Conservation (phyloP, 805 yeast species). For the Nakazawaea laoshanensis region DNA sequence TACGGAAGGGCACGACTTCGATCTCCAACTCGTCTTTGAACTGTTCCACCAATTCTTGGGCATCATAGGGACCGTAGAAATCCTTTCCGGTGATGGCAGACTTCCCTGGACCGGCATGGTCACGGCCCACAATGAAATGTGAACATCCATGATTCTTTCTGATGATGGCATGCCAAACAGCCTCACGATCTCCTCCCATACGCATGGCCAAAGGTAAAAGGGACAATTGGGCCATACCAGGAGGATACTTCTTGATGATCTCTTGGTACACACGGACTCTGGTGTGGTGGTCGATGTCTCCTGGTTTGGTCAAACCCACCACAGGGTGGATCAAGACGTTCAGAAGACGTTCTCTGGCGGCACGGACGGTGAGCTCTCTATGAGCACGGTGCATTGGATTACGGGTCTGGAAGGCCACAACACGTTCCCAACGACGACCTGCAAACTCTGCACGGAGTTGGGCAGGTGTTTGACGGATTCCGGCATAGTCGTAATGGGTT, state of each 20-base stretch:
- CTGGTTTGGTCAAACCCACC: constrained; percentile 94
- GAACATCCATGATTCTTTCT: constrained; percentile 96
- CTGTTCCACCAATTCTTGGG: constrained; percentile 78
- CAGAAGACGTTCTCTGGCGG: constrained; percentile 88
- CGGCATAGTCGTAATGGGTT: constrained; percentile 84
- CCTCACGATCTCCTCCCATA: constrained; percentile 99
- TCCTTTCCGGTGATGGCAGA: constrained; percentile 80
- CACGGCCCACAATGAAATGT: constrained; percentile 96
- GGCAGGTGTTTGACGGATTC: constrained; percentile 80
- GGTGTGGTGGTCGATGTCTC: constrained; percentile 96
- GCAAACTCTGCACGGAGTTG: constrained; percentile 81
- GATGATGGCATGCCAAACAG: constrained; percentile 96
- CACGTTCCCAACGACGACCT: constrained; percentile 75
- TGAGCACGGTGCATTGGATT: constrained; percentile 99
- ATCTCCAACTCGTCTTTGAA: constrained; percentile 74
- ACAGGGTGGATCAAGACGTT: constrained; percentile 92
- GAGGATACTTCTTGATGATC: constrained; percentile 85
- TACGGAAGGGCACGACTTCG: constrained; percentile 91
- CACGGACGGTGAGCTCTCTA: constrained; percentile 91
- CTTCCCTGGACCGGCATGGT: constrained; percentile 94
- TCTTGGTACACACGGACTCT: constrained; percentile 94
- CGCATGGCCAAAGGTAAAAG: constrained; percentile 94
- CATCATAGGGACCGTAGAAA: constrained; percentile 95
- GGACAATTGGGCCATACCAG: constrained; percentile 85
- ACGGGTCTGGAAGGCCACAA: constrained; percentile 96